Evolutionary conservation across 306 rosid genomes (phyloP).

Genomic region (Fragaria nilgerrensis): DNA sequence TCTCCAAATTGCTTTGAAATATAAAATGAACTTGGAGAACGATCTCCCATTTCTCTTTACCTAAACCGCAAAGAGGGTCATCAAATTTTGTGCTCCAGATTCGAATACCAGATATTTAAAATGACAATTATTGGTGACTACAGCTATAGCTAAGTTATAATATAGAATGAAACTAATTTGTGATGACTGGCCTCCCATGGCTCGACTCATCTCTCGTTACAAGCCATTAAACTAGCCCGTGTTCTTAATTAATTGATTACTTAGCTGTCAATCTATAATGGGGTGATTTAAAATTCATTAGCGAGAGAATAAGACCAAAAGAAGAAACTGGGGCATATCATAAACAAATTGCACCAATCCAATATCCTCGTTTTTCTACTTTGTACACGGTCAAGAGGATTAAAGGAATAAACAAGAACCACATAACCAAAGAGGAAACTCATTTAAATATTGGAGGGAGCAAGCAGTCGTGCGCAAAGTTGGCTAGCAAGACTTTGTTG

Average conservation of each 20-base stretch:
- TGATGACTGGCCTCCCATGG: not conserved
- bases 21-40: not conserved
- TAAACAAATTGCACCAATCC: constrained; percentile 23
- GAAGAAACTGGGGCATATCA: not conserved
- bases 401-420: constrained; percentile 17
- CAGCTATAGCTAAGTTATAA: not conserved
- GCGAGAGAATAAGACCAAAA: not conserved
- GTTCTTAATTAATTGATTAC: not conserved
- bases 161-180: not conserved
- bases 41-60: constrained; percentile 6
- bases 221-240: not conserved
- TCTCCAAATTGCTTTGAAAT: constrained; percentile 11
- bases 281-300: not conserved
- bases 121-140: constrained; percentile 15
- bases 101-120: constrained; percentile 14
- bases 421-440: constrained; percentile 1
- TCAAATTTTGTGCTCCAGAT: constrained; percentile 3
- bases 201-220: constrained; percentile 3
- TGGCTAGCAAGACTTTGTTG: constrained; percentile 10
- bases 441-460: constrained; percentile 10
- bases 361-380: not conserved
- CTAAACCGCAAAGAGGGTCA: not conserved
- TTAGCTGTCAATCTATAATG: not conserved
- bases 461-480: constrained; percentile 27
- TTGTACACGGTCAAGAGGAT: not conserved